Evolutionary conservation across 306 rosid species (phyloP), one percentile per base, ranked within the genome.

Genomic region (Styphnolobium japonicum): DNA sequence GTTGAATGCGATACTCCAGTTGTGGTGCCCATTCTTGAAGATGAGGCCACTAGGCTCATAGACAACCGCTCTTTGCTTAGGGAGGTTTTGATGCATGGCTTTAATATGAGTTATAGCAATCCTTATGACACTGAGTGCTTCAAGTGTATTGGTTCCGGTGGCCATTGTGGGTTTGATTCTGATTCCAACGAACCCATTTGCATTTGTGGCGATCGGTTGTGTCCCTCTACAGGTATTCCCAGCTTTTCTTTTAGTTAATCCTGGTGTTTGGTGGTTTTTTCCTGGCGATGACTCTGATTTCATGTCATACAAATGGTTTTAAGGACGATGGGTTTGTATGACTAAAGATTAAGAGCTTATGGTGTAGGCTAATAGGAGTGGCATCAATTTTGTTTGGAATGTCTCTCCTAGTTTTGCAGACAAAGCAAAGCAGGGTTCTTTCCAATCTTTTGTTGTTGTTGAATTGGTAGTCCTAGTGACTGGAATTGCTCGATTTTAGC

Each of bases 51-150:
- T 0, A 36, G 75, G 31, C 78, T 92, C 0, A 64, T 60, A 1
- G 10, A 2, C 4, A 36, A 86, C 7, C 81, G 79, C 10, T 80
- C 90, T 11, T 19, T 82, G 73, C 88, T 90, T 56, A 43, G 27
- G 51, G 80, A 88, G 45, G 83, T 80, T 33, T 83, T 92, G 84
- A 92, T 84, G 91, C 4, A 16, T 3, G 94, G 94, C n/a, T 92
- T 90, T 79, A 56, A 80, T 39, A 82, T 87, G 58, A 90, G 45
- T 51, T 92, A 83, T 71, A 69, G 37, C 0, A 55, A 68, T 73
- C 87, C 86, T 57, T 62, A 51, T 74, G 51, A 45, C 0, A 33
- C 45, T 23, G 60, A 67, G 5, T 88, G 97, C 70, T 1, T 6
- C 4, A 52, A 80, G 52, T 89, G 92, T 81, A 53, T 71, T 48